Evolutionary conservation across 257 asterid genomes (phyloP).

Genomic region (Ajuga chamaepitys): DNA sequence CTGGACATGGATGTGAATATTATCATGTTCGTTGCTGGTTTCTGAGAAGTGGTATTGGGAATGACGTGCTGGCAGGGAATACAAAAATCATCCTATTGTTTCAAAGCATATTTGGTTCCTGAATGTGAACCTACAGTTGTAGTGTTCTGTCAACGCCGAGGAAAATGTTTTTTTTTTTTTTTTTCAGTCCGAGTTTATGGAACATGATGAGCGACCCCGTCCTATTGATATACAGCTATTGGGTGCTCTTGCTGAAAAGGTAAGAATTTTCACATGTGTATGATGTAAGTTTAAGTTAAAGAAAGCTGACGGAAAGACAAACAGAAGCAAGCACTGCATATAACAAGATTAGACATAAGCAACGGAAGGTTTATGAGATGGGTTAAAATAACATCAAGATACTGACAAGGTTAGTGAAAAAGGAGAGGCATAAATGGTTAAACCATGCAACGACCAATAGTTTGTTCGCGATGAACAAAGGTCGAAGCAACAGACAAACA

Average conservation of each 20-base stretch:
- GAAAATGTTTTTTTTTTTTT: conserved; percentile 10
- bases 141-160: conserved; percentile 15
- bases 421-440: no score
- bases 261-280: conserved; percentile 17
- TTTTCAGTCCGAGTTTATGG: no score
- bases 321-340: no score
- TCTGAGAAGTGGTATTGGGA: conserved; percentile 1
- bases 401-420: no score
- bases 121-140: conserved; percentile 6
- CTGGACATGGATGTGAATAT: background rate
- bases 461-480: no score
- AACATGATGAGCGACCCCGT: conserved; percentile 88
- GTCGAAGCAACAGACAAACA: no score
- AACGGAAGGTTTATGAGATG: no score
- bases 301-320: no score
- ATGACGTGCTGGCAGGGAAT: background rate
- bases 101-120: conserved; percentile 10
- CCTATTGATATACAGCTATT: conserved; percentile 95
- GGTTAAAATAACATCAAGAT: no score
- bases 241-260: conserved; percentile 99
- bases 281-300: background rate
- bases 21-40: background rate
- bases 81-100: background rate
- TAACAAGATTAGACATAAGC: no score
- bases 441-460: no score